A percentile compares a stretch with the other conserved stretches of the same genome.
Conservation (phyloP, 176 grass and related monocot genomes). For the Tuctoria greenei region DNA sequence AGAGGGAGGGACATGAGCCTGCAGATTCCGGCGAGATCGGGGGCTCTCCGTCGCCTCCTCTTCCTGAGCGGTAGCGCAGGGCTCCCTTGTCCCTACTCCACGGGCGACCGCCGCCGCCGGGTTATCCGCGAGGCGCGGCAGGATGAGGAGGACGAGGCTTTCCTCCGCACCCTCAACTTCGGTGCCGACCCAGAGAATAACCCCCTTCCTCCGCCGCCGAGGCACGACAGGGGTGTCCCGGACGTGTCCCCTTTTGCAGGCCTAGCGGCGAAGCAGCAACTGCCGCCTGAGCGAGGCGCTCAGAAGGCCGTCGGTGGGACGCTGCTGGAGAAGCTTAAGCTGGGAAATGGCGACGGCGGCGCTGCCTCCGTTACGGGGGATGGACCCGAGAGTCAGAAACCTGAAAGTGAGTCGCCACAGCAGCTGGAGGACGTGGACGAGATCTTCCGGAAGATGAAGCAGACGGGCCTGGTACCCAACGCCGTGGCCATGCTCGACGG, state of each 20-base stretch:
- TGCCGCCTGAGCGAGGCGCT: constrained; percentile 16
- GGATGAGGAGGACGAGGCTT: constrained; percentile 63
- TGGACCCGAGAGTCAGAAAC: constrained; percentile 2
- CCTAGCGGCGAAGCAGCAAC: background rate
- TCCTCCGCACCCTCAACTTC: constrained; percentile 68
- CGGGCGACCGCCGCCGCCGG: constrained; percentile 39
- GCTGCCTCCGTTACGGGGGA: background rate
- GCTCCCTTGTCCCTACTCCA: constrained; percentile 22
- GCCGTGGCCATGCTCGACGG: constrained; percentile 91
- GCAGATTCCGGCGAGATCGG: constrained; percentile 39
- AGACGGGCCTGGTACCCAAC: constrained; percentile 82
- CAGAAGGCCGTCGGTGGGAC: constrained; percentile 53
- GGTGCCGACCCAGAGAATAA: constrained; percentile 45
- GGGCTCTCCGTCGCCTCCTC: constrained; percentile 26
- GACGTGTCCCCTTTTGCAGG: constrained; percentile 4
- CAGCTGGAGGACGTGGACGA: constrained; percentile 61
- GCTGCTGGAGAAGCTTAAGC: constrained; percentile 67
- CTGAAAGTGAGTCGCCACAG: constrained; percentile 10
- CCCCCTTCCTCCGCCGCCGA: constrained; percentile 22
- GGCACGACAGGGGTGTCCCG: background rate
- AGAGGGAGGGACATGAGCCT: constrained; percentile 33
- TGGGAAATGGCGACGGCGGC: constrained; percentile 31
- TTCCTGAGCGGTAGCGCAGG: background rate
- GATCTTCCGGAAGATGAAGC: constrained; percentile 90
- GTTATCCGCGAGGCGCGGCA: constrained; percentile 47